These are phyloP conservation scores for Orbilia quercus DNA, from an alignment of 2,329 filamentous ascomycete genomes.

Conservation along the genomic window DNA sequence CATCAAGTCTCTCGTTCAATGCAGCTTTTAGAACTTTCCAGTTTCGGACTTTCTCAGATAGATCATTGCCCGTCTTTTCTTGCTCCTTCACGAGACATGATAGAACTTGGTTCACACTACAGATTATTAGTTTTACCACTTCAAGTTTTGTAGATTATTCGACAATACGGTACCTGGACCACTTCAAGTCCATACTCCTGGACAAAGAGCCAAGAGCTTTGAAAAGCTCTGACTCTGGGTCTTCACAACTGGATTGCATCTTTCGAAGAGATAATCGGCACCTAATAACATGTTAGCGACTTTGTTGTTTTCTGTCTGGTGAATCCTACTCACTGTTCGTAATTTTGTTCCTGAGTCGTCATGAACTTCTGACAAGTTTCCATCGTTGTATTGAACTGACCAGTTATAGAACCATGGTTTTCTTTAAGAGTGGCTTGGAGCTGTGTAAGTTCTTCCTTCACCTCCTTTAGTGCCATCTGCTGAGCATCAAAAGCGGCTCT, in stretches of 20 bases:
- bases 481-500: background rate
- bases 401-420: conserved; percentile 1
- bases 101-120: conserved; percentile 22
- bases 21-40: conserved; percentile 34
- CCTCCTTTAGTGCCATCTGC: conserved; percentile 14
- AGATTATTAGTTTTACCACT: conserved; percentile 6
- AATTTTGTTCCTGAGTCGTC: conserved; percentile 28
- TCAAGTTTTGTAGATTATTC: background rate
- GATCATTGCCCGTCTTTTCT: background rate
- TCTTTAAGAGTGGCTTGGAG: conserved; percentile 6
- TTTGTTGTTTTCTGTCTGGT: background rate
- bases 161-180: conserved; percentile 23
- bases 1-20: conserved; percentile 9
- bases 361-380: background rate
- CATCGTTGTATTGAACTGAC: background rate
- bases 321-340: conserved; percentile 6
- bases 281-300: conserved; percentile 10
- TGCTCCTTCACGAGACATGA: conserved; percentile 10
- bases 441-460: conserved; percentile 17
- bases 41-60: conserved; percentile 20
- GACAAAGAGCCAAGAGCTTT: conserved; percentile 10
- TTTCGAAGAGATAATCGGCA: conserved; percentile 10
- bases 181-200: conserved; percentile 10
- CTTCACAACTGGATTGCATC: conserved; percentile 14
- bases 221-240: conserved; percentile 31